Base-by-base conservation (phyloP, 148 eudicot genomes). In the Amaranthus palmeri region DNA sequence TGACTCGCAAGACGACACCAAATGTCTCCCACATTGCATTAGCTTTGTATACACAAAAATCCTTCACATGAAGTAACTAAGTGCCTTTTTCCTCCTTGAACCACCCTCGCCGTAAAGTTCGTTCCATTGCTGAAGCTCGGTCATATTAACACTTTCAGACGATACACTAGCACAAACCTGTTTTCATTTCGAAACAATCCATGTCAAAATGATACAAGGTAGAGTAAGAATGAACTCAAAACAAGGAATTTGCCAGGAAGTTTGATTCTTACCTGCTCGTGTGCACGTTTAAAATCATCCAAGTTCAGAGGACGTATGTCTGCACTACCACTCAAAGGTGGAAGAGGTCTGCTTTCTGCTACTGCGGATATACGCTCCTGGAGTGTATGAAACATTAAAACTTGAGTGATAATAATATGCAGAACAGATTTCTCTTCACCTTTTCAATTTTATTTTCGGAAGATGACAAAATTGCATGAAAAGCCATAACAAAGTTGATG, bases 81-180 rank as follows among this genome's bases (percentile, higher is more conserved):
- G 90, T 50, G 96, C 75, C 74, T 71, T 84, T 86, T 88, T 95
- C 84, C 81, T 86, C 73, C 98, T 76, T 3, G 98, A 95, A 11
- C 97, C 97, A 15, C 98, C 98, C 75, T 95, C 98, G 15, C 98
- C 98, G 17, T 95, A 95, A 5, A 88, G 88, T 63, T 95, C 98
- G 66, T 91, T 95, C 98, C 98, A 95, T 51, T 91, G 97, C 64
- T 80, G 85, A 73, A 95, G 98, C 84, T 91, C 93, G 3, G 85
- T 91, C 96, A 91, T 91, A 84, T 95, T 95, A 53, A 69, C 77
- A 5, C 97, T 91, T 80, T 95, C 98, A 0, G 96, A 85, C 53
- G 98, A 90, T 15, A 90, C 96, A 66, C 96, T 90, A 8, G 96
- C 96, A 82, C 92, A 90, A 36, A 90, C 96, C 98, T 95, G 73